Evolutionary conservation across 176 grass and related monocot species (phyloP), one percentile per base, ranked within the genome.

Genomic region (Avena atlantica): DNA sequence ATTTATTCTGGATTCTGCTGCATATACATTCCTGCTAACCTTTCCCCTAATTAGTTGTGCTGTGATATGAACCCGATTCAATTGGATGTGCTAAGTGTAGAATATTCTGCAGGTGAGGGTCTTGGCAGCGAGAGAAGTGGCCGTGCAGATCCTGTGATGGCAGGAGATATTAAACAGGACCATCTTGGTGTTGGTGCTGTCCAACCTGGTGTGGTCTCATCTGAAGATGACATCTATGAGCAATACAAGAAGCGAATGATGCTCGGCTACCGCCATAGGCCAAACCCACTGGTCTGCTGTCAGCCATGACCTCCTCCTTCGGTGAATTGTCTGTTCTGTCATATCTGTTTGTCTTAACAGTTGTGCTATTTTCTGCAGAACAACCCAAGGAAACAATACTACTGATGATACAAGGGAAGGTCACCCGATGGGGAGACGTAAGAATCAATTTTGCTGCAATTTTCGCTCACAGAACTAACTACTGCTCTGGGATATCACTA

Each of bases 211-310:
- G 89, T 92, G 87, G 92, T 99, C 76, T 82, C 79, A 62, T 13
- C 91, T 53, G 94, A 99, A 48, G 97, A 99, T 93, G 97, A 99
- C 83, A 99, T 99, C 49, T 99, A 99, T 10, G 97, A 99, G 73
- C 97, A 99, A 90, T 99, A 99, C 83, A 99, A 99, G 91, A 99
- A 96, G 69, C 80, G 97, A 45, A 99, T 99, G 97, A 99, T 99
- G 97, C 97, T 99, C 53, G 97, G 97, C 36, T 98, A 99, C 80
- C 92, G 92, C 50, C 68, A 99, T 85, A 87, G 97, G 61, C 97
- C 94, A 34, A 96, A 96, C 63, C 97, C 94, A 83, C 83, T 99
- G 94, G 94, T 99, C 94, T 29, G 13, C 63, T 81, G 8, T 6
- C 36, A 44, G 19, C 19, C 67, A 56, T 82, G 13, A 15, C 12